Evolutionary conservation across 2,329 filamentous ascomycete species (phyloP).

Genomic region (Mycocentrospora acerina): DNA sequence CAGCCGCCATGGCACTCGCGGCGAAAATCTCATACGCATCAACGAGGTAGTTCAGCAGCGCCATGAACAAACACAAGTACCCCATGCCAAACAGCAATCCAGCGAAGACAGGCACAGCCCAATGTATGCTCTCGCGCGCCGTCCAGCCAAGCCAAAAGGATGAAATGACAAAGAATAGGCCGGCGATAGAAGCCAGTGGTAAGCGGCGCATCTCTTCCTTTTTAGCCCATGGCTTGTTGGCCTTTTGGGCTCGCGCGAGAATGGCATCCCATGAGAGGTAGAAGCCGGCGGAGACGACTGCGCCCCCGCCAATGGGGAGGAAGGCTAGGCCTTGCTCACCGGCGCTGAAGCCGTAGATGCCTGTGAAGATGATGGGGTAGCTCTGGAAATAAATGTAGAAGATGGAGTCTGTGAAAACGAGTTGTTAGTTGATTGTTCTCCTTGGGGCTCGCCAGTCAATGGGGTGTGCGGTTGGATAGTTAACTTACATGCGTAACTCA

Average conservation of each 20-base stretch:
- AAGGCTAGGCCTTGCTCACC: conserved; percentile 68
- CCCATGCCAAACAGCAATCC: conserved; percentile 49
- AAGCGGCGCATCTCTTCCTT: conserved; percentile 69
- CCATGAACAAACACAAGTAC: conserved; percentile 54
- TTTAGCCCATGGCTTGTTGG: conserved; percentile 57
- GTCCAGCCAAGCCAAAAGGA: conserved; percentile 50
- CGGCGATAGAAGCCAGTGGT: conserved; percentile 70
- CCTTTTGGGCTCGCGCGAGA: conserved; percentile 54
- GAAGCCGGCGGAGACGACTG: conserved; percentile 58
- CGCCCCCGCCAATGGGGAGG: conserved; percentile 67
- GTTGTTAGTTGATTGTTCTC: conserved; percentile 1
- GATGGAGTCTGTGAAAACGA: conserved; percentile 46
- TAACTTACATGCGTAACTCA: conserved; percentile 59
- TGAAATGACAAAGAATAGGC: conserved; percentile 56
- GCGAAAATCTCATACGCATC: conserved; percentile 73
- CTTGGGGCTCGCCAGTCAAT: too few relatives aligned
- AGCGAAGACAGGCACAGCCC: conserved; percentile 47
- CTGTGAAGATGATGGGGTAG: conserved; percentile 66
- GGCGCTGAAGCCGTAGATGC: conserved; percentile 63
- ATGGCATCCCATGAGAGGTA: conserved; percentile 67
- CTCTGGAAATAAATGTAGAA: conserved; percentile 77
- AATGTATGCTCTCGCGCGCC: conserved; percentile 40
- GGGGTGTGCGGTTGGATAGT: neutral
- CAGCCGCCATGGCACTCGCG: conserved; percentile 78
- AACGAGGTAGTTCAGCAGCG: conserved; percentile 61